Conservation (phyloP, 116 monocot genomes). For the Zostera marina region DNA sequence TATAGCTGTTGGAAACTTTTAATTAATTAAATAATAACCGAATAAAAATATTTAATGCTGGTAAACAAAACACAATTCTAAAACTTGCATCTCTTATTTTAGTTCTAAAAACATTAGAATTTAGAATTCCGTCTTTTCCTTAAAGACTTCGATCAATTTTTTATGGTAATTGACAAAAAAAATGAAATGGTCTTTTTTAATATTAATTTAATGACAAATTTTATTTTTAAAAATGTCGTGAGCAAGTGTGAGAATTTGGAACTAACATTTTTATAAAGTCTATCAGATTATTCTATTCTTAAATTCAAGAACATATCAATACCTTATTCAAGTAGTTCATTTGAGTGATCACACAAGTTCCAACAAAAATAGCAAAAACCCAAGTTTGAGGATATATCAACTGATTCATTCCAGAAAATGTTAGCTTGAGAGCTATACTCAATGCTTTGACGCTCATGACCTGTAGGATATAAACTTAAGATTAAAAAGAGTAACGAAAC, state of each 20-base stretch:
- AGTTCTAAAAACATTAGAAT: background rate
- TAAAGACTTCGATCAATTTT: background rate
- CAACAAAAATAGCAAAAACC: conserved; percentile 59
- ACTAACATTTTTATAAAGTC: no score
- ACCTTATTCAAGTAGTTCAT: conserved; percentile 98
- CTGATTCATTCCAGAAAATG: conserved; percentile 92
- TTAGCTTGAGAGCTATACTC: conserved; percentile 78
- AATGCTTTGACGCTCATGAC: conserved; percentile 95
- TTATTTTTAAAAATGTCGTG: background rate
- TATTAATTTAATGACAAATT: no score
- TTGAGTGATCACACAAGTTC: conserved; percentile 56
- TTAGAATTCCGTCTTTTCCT: background rate
- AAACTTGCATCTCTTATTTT: background rate
- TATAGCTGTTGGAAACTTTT: background rate
- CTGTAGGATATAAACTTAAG: conserved; percentile 16
- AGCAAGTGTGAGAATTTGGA: background rate
- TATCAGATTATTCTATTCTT: background rate
- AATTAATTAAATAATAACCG: background rate
- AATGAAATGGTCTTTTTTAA: background rate
- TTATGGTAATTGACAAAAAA: background rate
- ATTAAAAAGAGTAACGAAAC: background rate
- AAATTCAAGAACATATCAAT: background rate
- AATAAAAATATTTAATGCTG: background rate
- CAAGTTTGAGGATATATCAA: conserved; percentile 82
- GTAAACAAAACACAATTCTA: background rate